Conservation (phyloP, 805 yeast genomes). For the Cyberlindnera mrakii region DNA sequence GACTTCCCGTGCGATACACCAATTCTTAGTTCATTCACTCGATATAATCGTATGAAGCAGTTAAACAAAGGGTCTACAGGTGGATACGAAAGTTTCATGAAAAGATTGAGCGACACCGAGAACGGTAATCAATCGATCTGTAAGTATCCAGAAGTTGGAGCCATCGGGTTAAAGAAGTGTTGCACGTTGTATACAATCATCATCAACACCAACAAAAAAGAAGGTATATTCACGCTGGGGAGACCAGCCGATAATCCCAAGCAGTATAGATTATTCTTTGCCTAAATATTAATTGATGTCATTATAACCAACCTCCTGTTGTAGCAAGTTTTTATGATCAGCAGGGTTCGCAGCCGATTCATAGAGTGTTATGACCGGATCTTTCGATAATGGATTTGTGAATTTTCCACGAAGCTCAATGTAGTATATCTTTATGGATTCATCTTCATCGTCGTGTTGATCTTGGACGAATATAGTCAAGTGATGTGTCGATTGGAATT, state of each 20-base stretch:
- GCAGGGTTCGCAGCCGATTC: conserved; percentile 92
- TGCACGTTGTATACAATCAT: conserved; percentile 18
- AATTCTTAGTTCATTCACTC: conserved; percentile 12
- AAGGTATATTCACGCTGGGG: conserved; percentile 14
- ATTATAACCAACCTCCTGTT: conserved; percentile 10
- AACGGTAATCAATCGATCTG: conserved; percentile 19
- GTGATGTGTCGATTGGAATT: conserved; percentile 63
- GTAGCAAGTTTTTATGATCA: conserved; percentile 54
- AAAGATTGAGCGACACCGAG: conserved; percentile 17
- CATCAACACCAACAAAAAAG: conserved; percentile 7
- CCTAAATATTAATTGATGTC: neutral
- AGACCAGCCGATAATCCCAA: conserved; percentile 11
- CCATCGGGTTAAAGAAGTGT: conserved; percentile 14
- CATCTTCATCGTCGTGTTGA: conserved; percentile 58
- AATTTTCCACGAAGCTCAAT: conserved; percentile 77
- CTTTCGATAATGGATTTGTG: conserved; percentile 43
- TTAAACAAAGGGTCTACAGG: conserved; percentile 10
- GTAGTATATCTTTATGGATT: conserved; percentile 52
- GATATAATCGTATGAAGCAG: conserved; percentile 15
- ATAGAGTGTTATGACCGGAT: conserved; percentile 72
- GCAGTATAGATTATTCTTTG: conserved; percentile 11
- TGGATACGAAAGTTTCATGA: conserved; percentile 14
- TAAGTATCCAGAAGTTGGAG: conserved; percentile 9
- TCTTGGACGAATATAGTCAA: conserved; percentile 63
- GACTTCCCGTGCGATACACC: conserved; percentile 11